Conservation (phyloP, 2,329 filamentous ascomycete species). For the Curvularia hawaiiensis region DNA sequence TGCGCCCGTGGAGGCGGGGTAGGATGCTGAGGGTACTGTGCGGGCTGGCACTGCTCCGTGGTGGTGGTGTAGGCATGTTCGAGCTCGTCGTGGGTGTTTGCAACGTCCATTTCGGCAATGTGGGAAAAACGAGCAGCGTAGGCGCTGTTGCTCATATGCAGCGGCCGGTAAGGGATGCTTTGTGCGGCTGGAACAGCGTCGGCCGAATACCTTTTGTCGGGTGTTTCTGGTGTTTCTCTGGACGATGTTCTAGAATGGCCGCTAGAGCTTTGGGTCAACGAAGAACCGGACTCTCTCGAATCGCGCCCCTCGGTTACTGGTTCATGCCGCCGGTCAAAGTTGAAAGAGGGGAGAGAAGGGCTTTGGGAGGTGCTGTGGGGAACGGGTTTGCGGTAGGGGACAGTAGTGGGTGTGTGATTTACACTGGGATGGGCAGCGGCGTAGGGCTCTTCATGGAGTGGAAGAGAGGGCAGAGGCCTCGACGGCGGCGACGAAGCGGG, state of each 20-base stretch:
- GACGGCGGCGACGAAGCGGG: constrained; percentile 26
- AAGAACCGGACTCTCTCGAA: constrained; percentile 43
- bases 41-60: constrained; percentile 13
- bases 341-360: constrained; percentile 40
- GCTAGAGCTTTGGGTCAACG: constrained; percentile 37
- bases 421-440: constrained; percentile 8
- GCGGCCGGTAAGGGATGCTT: constrained; percentile 43
- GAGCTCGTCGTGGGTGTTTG: constrained; percentile 31
- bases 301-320: constrained; percentile 37
- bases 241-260: constrained; percentile 45
- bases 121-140: constrained; percentile 42
- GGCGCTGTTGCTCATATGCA: constrained; percentile 41
- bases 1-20: constrained; percentile 33
- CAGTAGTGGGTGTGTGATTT: constrained; percentile 26
- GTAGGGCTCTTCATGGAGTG: constrained; percentile 22
- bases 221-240: constrained; percentile 40
- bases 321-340: constrained; percentile 39
- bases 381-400: constrained; percentile 34
- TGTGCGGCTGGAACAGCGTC: constrained; percentile 35
- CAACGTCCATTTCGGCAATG: constrained; percentile 38
- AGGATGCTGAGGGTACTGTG: constrained; percentile 26
- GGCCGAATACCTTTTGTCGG: constrained; percentile 28
- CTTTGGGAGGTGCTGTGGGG: constrained; percentile 18
- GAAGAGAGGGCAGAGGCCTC: constrained; percentile 36
- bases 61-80: constrained; percentile 29